These are phyloP conservation scores for Lepiota brunneoincarnata DNA, from an alignment of 768 basidiomycete species.

Conservation along the genomic window DNA sequence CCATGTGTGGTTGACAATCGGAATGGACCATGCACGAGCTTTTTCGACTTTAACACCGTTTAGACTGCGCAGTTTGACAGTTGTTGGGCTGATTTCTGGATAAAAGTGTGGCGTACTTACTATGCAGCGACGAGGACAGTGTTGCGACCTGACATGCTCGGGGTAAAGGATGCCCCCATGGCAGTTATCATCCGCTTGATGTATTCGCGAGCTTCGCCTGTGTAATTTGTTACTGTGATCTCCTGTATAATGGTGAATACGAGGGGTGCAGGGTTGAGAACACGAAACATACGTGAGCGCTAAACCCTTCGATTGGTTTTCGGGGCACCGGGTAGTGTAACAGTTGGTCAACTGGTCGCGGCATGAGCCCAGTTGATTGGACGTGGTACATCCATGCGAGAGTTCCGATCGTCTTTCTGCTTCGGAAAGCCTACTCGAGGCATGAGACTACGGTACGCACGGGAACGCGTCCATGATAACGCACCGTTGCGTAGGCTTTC, in stretches of 20 bases:
- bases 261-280: neutral
- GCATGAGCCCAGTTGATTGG: slow-evolving; percentile 56
- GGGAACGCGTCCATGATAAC: slow-evolving; percentile 14
- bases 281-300: slow-evolving; percentile 48
- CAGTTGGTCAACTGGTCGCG: slow-evolving; percentile 69
- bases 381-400: slow-evolving; percentile 84
- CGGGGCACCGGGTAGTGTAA: slow-evolving; percentile 83
- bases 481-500: slow-evolving; percentile 66
- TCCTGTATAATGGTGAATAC: slow-evolving; percentile 36
- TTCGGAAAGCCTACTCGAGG: slow-evolving; percentile 51
- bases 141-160: slow-evolving; percentile 75
- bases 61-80: slow-evolving; percentile 23
- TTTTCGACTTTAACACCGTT: slow-evolving; percentile 64
- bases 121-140: slow-evolving; percentile 82
- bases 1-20: slow-evolving; percentile 88
- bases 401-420: slow-evolving; percentile 66
- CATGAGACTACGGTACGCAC: no score
- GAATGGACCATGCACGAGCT: slow-evolving; percentile 78
- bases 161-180: slow-evolving; percentile 80
- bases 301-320: slow-evolving; percentile 55
- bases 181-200: slow-evolving; percentile 76
- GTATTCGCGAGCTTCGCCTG: slow-evolving; percentile 83
- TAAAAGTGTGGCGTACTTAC: slow-evolving; percentile 40
- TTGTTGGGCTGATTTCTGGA: neutral
- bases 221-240: slow-evolving; percentile 88